Base-by-base conservation (phyloP, 257 asterid species). In the Cruciata laevipes region DNA sequence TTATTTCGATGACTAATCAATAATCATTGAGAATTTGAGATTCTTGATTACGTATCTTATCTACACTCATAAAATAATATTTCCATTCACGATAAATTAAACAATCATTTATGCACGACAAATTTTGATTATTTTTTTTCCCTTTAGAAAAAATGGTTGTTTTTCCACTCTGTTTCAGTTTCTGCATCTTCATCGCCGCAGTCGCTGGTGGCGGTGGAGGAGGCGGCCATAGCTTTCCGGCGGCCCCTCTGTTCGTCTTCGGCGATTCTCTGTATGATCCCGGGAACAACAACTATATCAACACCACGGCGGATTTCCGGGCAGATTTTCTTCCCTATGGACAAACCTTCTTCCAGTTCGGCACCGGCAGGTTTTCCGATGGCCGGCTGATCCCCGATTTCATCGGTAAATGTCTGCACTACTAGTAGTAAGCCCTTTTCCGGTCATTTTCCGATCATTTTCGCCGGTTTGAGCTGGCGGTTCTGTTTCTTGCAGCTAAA, bases 291-390 rank as follows among this genome's bases (percentile, higher is more conserved):
- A 89, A 89, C 72, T 85, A 82, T 82, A 84, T 89, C 67, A 83
- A 86, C 79, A 89, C 95, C 40, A 75, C 82, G 55, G 33, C 84
- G 20, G 86, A 83, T 56, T 88, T 84, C 79, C 83, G 73, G 71
- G 88, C 96, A 37, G 79, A 88, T 57, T 88, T 88, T 75, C 67
- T 61, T 73, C 96, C 95, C 0, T 86, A 89, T 24, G 96, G 96
- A 0, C 65, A 73, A 69, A 77, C 89, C 7, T 85, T 65, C 69
- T 89, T 89, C 73, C 25, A 58, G 18, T 44, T 40, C 61, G 87
- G 88, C 61, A 89, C 95, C 59, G 95, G 96, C 14, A 77, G 96
- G 71, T 89, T 89, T 67, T 89, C 90, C 27, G 86, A 89, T 23
- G 95, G 91, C 73, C 91, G 95, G 7, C 24, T 86, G 52, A 82